phyloP scores from a whole-genome alignment of 441 rosid genomes.

The Populus hybrid region DNA sequence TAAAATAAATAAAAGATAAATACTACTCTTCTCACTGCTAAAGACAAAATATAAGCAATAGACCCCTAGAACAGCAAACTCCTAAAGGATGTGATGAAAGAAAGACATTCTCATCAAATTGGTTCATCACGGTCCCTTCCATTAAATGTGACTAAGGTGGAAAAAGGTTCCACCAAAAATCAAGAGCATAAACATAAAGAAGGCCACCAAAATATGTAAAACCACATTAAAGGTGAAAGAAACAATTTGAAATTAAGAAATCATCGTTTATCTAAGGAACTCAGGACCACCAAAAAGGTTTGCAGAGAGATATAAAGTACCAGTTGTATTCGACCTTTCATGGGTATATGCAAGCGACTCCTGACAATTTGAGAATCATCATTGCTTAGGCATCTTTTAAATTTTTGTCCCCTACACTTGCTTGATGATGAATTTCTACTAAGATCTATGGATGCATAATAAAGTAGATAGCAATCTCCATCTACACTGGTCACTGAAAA shows the following conservation, averaged over 20 bases:
- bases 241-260: background rate
- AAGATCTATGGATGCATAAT: slow-evolving; percentile 85
- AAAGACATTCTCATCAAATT: background rate
- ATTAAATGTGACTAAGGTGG: background rate
- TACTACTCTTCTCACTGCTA: background rate
- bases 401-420: slow-evolving; percentile 52
- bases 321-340: slow-evolving; percentile 97
- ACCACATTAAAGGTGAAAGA: background rate
- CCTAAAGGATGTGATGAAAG: background rate
- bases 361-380: slow-evolving; percentile 62
- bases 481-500: slow-evolving; percentile 89
- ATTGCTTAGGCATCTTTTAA: slow-evolving; percentile 41
- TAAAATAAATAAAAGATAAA: no score
- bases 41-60: background rate
- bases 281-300: slow-evolving; percentile 8
- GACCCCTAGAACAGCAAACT: background rate
- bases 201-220: background rate
- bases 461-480: slow-evolving; percentile 74
- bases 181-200: background rate
- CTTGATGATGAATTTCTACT: slow-evolving; percentile 50
- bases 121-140: background rate
- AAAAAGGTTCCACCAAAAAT: background rate
- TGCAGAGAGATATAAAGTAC: slow-evolving; percentile 37
- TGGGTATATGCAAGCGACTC: slow-evolving; percentile 72
- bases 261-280: slow-evolving; percentile 8